These are phyloP conservation scores for Dryas alaskensis DNA, from an alignment of 306 rosid species.

Conservation along the genomic window DNA sequence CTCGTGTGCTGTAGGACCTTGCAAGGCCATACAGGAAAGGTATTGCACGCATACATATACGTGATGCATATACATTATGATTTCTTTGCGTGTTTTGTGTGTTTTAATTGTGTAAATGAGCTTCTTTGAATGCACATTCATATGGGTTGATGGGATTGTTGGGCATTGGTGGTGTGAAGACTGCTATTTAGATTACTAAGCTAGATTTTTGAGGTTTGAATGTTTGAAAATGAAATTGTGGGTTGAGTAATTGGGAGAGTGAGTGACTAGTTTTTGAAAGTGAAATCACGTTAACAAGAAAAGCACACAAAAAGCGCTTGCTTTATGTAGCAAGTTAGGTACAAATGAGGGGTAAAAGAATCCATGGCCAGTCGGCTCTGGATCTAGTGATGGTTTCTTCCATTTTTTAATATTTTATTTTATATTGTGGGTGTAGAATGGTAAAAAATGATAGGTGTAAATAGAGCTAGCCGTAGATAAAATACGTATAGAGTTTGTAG, in stretches of 20 bases:
- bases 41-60: neutral
- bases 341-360: neutral
- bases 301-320: neutral
- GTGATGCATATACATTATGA: too few species aligned
- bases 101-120: neutral
- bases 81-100: neutral
- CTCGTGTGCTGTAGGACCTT: conserved; percentile 93
- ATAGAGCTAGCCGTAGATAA: neutral
- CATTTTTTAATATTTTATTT: neutral
- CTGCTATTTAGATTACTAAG: neutral
- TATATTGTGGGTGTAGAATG: neutral
- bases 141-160: neutral
- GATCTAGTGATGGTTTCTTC: neutral
- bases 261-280: neutral
- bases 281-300: neutral
- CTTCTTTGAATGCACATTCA: neutral
- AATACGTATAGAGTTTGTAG: neutral
- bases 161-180: neutral
- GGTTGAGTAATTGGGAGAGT: neutral
- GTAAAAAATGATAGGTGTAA: neutral
- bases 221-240: neutral
- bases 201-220: neutral
- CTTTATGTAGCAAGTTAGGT: neutral
- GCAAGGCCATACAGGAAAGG: conserved; percentile 90
- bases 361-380: neutral